Conservation (phyloP, 2,329 filamentous ascomycete genomes). For the Atkinsonella texensis region DNA sequence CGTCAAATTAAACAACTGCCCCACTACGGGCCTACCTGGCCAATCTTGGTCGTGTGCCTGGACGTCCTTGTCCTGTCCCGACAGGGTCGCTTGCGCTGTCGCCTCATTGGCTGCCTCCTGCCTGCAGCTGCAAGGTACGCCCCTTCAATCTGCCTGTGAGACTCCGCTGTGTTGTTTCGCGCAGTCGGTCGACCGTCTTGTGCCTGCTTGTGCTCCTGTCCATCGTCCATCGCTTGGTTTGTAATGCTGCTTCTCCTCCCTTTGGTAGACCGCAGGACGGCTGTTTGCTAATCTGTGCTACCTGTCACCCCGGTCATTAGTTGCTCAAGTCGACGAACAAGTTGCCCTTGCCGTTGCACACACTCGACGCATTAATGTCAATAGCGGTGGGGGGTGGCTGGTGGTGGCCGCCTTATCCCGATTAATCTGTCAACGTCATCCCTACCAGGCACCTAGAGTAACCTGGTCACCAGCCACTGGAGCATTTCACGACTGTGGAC, state of each 20-base stretch:
- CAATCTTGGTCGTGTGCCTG: background rate
- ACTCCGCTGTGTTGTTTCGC: background rate
- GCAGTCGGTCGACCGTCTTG: background rate
- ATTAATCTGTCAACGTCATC: too few relatives aligned
- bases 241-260: background rate
- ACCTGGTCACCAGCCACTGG: background rate
- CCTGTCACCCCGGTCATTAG: too few relatives aligned
- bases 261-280: background rate
- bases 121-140: conserved; percentile 7
- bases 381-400: too few relatives aligned
- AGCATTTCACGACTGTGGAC: background rate
- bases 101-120: conserved; percentile 9
- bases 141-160: background rate
- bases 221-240: background rate
- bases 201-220: background rate
- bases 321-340: too few relatives aligned
- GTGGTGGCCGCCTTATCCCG: too few relatives aligned
- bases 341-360: too few relatives aligned
- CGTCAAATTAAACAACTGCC: conserved; percentile 5
- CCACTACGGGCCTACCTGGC: background rate
- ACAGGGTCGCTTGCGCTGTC: conserved; percentile 3
- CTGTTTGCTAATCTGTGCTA: background rate
- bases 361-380: too few relatives aligned
- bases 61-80: background rate
- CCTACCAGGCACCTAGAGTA: too few relatives aligned